Evolutionary conservation across 495 filamentous ascomycete species (phyloP).

Genomic region (Margaritispora aquatica): DNA sequence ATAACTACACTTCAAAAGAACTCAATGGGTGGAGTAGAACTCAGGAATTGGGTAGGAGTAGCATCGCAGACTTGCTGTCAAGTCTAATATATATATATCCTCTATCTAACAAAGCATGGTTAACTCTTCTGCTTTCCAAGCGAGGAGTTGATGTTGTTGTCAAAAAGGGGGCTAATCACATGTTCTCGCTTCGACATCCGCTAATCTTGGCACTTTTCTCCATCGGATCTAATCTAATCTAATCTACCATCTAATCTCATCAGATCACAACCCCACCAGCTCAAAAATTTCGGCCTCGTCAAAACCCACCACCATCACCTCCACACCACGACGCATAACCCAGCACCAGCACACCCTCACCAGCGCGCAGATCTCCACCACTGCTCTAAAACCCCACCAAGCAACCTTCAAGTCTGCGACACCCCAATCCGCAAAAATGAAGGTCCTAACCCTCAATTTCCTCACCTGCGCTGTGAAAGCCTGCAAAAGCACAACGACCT

Average conservation of each 20-base stretch:
- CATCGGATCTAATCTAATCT: slow-evolving; percentile 13
- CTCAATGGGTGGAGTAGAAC: too few relatives aligned
- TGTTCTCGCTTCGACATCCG: background rate
- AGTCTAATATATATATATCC: too few relatives aligned
- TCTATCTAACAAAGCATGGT: too few relatives aligned
- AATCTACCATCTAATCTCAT: background rate
- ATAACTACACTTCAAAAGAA: too few relatives aligned
- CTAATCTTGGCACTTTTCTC: too few relatives aligned
- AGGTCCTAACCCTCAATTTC: slow-evolving; percentile 94
- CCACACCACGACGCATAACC: too few relatives aligned
- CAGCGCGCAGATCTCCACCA: background rate
- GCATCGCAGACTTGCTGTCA: too few relatives aligned
- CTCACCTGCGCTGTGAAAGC: slow-evolving; percentile 91
- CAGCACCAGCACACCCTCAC: background rate
- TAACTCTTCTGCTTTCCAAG: too few relatives aligned
- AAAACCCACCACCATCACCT: background rate
- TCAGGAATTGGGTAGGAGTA: too few relatives aligned
- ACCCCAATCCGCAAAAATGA: slow-evolving; percentile 51
- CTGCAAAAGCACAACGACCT: slow-evolving; percentile 70
- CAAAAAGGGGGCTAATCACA: too few relatives aligned
- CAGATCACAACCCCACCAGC: slow-evolving; percentile 5
- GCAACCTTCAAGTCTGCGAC: background rate
- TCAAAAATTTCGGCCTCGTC: too few relatives aligned
- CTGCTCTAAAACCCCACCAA: background rate
- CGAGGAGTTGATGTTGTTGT: too few relatives aligned